Conservation (phyloP, 768 basidiomycete genomes). For the Phanerochaete sordida region DNA sequence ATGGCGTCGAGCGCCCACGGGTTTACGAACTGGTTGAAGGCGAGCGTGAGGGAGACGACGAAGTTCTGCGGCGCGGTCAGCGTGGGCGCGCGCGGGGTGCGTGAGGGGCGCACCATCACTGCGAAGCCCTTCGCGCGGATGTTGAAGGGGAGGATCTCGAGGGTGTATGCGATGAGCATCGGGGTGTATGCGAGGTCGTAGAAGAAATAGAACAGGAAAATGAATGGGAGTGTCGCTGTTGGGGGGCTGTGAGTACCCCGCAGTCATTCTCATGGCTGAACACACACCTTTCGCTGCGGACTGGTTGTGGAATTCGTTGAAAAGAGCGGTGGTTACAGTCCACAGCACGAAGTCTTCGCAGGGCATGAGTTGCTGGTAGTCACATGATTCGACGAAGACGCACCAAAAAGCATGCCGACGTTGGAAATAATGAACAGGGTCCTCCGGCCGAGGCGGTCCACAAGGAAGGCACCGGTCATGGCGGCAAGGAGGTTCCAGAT, state of each 20-base stretch:
- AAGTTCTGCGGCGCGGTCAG: slow-evolving; percentile 43
- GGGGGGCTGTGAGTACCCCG: neutral
- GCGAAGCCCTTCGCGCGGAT: slow-evolving; percentile 82
- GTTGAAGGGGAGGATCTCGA: slow-evolving; percentile 79
- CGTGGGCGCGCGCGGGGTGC: neutral
- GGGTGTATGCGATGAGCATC: slow-evolving; percentile 54
- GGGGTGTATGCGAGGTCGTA: slow-evolving; percentile 79
- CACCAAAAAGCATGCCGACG: slow-evolving; percentile 53
- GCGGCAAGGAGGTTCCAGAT: slow-evolving; percentile 66
- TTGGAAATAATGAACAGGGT: slow-evolving; percentile 66
- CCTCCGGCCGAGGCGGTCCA: slow-evolving; percentile 67
- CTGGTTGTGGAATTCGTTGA: slow-evolving; percentile 23
- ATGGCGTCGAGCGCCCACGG: slow-evolving; percentile 61
- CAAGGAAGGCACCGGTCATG: slow-evolving; percentile 54
- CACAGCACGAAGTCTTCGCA: slow-evolving; percentile 49
- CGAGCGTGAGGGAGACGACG: slow-evolving; percentile 58
- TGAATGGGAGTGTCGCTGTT: slow-evolving; percentile 59
- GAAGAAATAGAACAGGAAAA: slow-evolving; percentile 52
- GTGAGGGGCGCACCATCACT: slow-evolving; percentile 49
- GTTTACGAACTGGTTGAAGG: slow-evolving; percentile 80
- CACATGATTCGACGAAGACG: slow-evolving; percentile 11
- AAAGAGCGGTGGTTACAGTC: slow-evolving; percentile 46
- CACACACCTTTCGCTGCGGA: slow-evolving; percentile 32
- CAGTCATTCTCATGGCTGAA: neutral
- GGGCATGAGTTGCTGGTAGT: neutral